Base-by-base conservation (phyloP, 257 asterid genomes). In the Gentiana dahurica region DNA sequence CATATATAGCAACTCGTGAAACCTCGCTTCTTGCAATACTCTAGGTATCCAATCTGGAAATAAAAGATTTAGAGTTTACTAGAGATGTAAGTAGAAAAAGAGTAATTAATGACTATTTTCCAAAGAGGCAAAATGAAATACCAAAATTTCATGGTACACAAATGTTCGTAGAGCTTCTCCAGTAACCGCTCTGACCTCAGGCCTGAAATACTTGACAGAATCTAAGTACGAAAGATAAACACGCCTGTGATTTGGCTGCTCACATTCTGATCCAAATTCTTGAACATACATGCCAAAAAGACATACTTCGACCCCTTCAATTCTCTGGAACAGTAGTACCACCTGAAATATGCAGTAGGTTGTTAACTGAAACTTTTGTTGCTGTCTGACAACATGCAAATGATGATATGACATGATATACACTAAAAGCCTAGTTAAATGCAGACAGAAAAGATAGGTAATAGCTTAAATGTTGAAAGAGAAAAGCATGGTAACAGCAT, bases 271-370 rank as follows among this genome's bases (percentile, higher is more conserved):
- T 78, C 98, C 98, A 64, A 85, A 92, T 77, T 92, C 98, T 81
- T 92, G 98, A 67, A 92, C 91, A 51, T 88, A 92, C 98, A 92
- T 92, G 69, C 98, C 97, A 68, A 92, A 92, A 53, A 92, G 72
- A 87, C 98, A 92, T 51, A 92, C 98, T 76, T 92, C 98, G 10
- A 92, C 98, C 8, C 98, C 98, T 81, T 92, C 98, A 59, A 92
- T 92, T 71, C 80, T 78, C 80, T 92, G 98, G 71, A 92, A 92
- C 73, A 92, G 73, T 41, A 92, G 77, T 47, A 92, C 72, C 57
- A 85, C 97, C 98, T 92, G 87, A 50, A 72, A 65, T 61, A 75
- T 43, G 53, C 9, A 41, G 46, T 41, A 41, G 46, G 9, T 41
- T 41, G 9, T 41, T 10, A 41, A 41, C 10, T 41, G 9, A 41